Base-by-base conservation (phyloP, 1,284 basidiomycete genomes). In the Ceratobasidium sp. region DNA sequence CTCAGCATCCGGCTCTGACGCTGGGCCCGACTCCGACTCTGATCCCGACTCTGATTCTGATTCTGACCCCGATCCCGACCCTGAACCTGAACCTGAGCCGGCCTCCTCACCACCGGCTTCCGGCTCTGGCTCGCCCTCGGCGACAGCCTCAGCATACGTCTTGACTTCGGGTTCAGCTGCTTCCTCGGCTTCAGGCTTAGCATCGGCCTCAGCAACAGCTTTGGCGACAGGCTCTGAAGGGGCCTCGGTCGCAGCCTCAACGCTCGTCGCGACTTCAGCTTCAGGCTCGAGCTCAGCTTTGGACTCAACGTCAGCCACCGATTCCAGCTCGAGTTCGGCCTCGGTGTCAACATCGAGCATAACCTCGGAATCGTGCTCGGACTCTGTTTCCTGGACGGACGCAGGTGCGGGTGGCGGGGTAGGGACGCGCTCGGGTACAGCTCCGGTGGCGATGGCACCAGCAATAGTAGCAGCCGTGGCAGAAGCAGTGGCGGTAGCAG, bases 251-350 rank as follows among this genome's bases (percentile, higher is more conserved):
- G 20, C 40, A n/a, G n/a, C n/a, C n/a, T 20, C 32, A 75, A 84
- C 82, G 72, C 81, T 80, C 69, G 25, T 56, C 64, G 87, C 83
- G 35, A 25, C 32, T n/a, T 31, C 32, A 75, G 84, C 82, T 72
- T 81, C 80, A 70, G 42, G 20, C 42, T 88, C 82, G 62, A 78
- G 81, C 74, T 81, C 85, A 70, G 84, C 82, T 73, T 81, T 80
- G 69, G 32, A 34, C 31, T 62, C 67, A 25, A 20, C 43, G 13
- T 45, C 50, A 6, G 45, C 56, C 34, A 43, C 70, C 20, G 62
- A 15, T 65, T 65, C 50, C 17, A 29, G 29, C 17, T 65, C 67
- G 32, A 57, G 27, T 20, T 42, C 70, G 20, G 47, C 67, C 34
- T 53, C 70, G 22, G 62, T 65, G 34, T 65, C 50, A 5, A 17